A percentile compares a stretch with the other conserved stretches of the same genome.
These are phyloP conservation scores for Eutrema japonicum DNA, from an alignment of 345 rosid species.

Conservation along the genomic window DNA sequence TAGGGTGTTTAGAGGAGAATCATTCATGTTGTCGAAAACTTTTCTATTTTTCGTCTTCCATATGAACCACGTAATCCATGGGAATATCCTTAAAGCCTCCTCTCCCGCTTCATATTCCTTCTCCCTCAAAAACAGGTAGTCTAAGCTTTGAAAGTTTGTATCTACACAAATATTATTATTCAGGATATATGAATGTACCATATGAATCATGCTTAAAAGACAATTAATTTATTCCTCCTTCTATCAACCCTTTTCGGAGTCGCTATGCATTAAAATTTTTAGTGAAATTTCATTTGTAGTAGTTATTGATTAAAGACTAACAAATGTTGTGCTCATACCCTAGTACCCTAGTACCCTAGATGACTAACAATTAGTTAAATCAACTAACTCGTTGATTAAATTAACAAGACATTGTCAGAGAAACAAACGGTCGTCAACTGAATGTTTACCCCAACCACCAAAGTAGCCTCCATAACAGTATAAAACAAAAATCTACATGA, in stretches of 20 bases:
- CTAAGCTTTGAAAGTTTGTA: constrained; percentile 10
- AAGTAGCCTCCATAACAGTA: constrained; percentile 29
- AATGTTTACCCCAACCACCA: constrained; percentile 36
- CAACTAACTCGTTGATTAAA: constrained; percentile 11
- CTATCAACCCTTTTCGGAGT: neutral
- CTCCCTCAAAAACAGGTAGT: too few relatives aligned
- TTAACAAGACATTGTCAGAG: constrained; percentile 22
- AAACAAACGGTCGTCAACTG: constrained; percentile 41
- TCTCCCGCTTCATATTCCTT: too few relatives aligned
- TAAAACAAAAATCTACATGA: constrained; percentile 16
- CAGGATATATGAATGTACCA: neutral
- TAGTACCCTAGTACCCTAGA: neutral
- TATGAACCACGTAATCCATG: too few relatives aligned
- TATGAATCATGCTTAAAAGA: neutral
- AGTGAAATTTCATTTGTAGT: neutral
- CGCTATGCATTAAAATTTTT: neutral
- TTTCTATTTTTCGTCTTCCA: too few relatives aligned
- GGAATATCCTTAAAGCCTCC: too few relatives aligned
- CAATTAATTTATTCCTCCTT: neutral
- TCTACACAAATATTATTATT: neutral
- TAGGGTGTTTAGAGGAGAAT: too few relatives aligned
- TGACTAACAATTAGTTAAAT: constrained; percentile 12
- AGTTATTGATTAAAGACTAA: neutral
- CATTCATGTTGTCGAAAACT: too few relatives aligned
- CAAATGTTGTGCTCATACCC: neutral